A percentile compares a stretch with the other conserved stretches of the same genome.
These are phyloP conservation scores for Plasmodium berghei DNA, from an alignment of 169 alveolate genomes.

Conservation along the genomic window DNA sequence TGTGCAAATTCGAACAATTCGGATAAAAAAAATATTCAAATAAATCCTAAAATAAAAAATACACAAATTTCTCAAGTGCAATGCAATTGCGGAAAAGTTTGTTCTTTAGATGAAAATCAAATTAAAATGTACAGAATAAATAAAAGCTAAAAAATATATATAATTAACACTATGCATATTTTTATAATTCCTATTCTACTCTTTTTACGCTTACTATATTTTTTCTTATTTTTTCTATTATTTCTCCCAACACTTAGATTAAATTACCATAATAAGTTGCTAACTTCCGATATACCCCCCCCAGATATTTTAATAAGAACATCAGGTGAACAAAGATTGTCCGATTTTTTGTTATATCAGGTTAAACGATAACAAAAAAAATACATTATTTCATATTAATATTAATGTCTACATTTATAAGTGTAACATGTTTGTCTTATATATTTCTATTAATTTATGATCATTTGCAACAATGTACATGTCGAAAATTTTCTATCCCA, in stretches of 20 bases:
- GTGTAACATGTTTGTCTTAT: no score
- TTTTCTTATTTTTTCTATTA: neutral
- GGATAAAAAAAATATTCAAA: conserved; percentile 6
- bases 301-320: conserved; percentile 92
- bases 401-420: neutral
- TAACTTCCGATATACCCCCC: conserved; percentile 82
- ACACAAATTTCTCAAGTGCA: conserved; percentile 12
- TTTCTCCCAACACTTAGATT: neutral
- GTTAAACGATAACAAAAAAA: conserved; percentile 56
- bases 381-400: neutral
- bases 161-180: neutral
- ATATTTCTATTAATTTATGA: neutral
- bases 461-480: neutral
- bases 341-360: conserved; percentile 92
- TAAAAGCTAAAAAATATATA: neutral
- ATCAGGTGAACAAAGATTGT: conserved; percentile 91
- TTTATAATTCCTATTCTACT: conserved; percentile 17
- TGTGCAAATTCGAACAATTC: neutral
- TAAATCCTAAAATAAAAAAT: neutral
- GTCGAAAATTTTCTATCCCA: neutral
- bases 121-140: conserved; percentile 23
- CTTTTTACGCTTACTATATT: neutral
- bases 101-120: conserved; percentile 29
- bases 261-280: conserved; percentile 78
- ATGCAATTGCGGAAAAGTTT: conserved; percentile 30